phyloP scores from a whole-genome alignment of 805 yeast species.

The Candida silvicultrix region DNA sequence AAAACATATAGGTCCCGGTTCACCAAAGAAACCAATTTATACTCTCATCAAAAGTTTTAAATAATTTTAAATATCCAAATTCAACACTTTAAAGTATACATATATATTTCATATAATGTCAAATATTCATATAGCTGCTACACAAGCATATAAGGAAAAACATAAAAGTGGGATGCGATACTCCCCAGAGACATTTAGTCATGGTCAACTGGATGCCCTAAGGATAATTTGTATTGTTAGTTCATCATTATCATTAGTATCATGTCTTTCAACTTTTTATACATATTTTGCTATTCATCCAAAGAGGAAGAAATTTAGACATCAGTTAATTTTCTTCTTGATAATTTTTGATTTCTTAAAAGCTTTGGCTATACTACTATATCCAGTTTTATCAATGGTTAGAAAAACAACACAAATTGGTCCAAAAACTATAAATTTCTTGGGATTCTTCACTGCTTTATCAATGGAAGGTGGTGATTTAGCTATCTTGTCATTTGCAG shows the following conservation, averaged over 20 bases:
- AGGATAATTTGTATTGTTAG: conserved; percentile 39
- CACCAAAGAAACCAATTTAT: too few species aligned
- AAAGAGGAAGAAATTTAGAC: conserved; percentile 56
- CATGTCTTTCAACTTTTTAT: conserved; percentile 59
- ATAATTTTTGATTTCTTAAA: conserved; percentile 72
- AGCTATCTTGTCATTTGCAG: conserved; percentile 75
- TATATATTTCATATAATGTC: too few species aligned
- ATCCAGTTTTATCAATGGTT: conserved; percentile 53
- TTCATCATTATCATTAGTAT: conserved; percentile 40
- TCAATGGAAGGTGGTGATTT: conserved; percentile 83
- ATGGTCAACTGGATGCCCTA: conserved; percentile 3
- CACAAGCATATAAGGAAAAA: not conserved
- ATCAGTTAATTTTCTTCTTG: conserved; percentile 60
- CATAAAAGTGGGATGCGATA: not conserved
- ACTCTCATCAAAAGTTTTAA: too few species aligned
- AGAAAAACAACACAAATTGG: conserved; percentile 38
- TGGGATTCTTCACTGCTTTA: conserved; percentile 75
- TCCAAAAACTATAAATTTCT: conserved; percentile 10
- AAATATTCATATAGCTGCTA: not conserved
- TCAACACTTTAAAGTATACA: too few species aligned
- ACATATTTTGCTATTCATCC: conserved; percentile 59
- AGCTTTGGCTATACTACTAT: conserved; percentile 60
- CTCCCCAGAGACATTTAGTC: conserved; percentile 1
- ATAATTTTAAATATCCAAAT: not conserved
- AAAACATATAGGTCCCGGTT: too few species aligned